These are phyloP conservation scores for Incumbomyces lentus DNA, from an alignment of 2,329 filamentous ascomycete species.

Conservation along the genomic window DNA sequence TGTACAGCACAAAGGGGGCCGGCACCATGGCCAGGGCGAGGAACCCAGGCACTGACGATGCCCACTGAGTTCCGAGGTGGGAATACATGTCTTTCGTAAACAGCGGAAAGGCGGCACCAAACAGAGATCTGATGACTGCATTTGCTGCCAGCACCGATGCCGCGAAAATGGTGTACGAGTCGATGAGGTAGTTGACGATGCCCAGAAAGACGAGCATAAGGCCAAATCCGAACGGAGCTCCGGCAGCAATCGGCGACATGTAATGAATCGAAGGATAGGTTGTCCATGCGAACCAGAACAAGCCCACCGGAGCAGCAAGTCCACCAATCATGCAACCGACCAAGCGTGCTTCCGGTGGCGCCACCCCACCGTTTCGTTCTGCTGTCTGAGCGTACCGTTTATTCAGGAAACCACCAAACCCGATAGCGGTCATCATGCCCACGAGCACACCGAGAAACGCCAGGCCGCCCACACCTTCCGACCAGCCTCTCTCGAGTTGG, in stretches of 20 bases:
- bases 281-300: conserved; percentile 63
- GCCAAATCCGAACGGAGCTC: conserved; percentile 46
- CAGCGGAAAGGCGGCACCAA: conserved; percentile 68
- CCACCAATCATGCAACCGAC: conserved; percentile 53
- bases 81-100: conserved; percentile 48
- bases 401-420: conserved; percentile 48
- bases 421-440: conserved; percentile 52
- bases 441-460: conserved; percentile 60
- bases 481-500: conserved; percentile 49
- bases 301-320: conserved; percentile 50
- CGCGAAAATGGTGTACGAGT: conserved; percentile 63
- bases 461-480: conserved; percentile 48
- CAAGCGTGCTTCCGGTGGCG: conserved; percentile 57
- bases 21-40: conserved; percentile 61
- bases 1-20: conserved; percentile 67
- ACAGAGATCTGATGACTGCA: conserved; percentile 67
- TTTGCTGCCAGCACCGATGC: conserved; percentile 67
- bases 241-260: conserved; percentile 40
- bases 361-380: conserved; percentile 41
- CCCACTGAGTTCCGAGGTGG: conserved; percentile 64
- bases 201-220: conserved; percentile 35
- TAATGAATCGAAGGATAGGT: conserved; percentile 48
- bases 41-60: conserved; percentile 62
- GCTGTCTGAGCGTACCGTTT: conserved; percentile 41
- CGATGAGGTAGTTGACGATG: conserved; percentile 45